A percentile compares a stretch with the other conserved stretches of the same genome.
These are phyloP conservation scores for Paraleonurus japonicus DNA, from an alignment of 257 asterid genomes.

Conservation along the genomic window DNA sequence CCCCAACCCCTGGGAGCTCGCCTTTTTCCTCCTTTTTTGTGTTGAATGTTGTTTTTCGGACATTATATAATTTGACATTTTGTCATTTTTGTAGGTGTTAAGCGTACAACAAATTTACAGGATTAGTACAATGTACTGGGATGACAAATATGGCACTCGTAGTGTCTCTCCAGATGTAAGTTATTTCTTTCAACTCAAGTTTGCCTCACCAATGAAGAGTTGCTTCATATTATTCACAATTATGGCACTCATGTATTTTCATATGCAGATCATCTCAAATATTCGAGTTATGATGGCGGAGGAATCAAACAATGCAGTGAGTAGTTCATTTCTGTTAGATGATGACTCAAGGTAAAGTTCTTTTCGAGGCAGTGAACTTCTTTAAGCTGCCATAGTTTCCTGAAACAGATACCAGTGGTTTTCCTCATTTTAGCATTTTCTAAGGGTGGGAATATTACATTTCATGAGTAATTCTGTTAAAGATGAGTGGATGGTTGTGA, in stretches of 20 bases:
- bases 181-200: slow-evolving; percentile 29
- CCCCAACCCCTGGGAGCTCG: not conserved
- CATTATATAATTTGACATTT: slow-evolving; percentile 9
- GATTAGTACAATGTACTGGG: slow-evolving; percentile 99
- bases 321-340: slow-evolving; percentile 82
- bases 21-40: not conserved
- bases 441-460: not conserved
- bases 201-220: not conserved
- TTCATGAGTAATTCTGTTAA: not conserved
- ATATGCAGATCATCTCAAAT: slow-evolving; percentile 65
- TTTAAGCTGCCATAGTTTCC: not conserved
- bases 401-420: not conserved
- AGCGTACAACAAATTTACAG: slow-evolving; percentile 95
- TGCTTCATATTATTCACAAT: not conserved
- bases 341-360: slow-evolving; percentile 75
- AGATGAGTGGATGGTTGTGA: not conserved
- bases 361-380: too few species aligned
- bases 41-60: not conserved
- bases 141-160: slow-evolving; percentile 97
- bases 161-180: slow-evolving; percentile 93
- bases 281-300: slow-evolving; percentile 78
- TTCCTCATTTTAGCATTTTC: not conserved
- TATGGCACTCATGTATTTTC: slow-evolving; percentile 1
- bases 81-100: slow-evolving; percentile 55
- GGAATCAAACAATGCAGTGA: slow-evolving; percentile 73